Evolutionary conservation across 345 rosid species (phyloP), one percentile per base, ranked within the genome.

Genomic region (Eucalyptus pumila): DNA sequence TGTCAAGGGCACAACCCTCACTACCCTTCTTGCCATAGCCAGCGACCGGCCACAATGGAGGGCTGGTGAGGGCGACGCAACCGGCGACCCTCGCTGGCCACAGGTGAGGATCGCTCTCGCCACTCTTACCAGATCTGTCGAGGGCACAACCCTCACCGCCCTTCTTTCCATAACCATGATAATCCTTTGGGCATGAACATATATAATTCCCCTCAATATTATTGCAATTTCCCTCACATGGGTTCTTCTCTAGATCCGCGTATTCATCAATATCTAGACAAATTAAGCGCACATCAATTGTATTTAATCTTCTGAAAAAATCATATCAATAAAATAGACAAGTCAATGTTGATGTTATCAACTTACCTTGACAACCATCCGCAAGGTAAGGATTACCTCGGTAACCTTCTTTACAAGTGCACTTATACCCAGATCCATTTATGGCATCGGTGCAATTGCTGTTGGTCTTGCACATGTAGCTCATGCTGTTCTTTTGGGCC

Each of bases 21-120:
- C 1, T 0, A 2, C n/a, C 67, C 7, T 26, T 90, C 67, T 51
- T 76, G 5, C 91, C 92, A 27, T 92, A 88, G 1, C 93, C 93
- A 15, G n/a, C n/a, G n/a, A n/a, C n/a, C n/a, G n/a, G n/a, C n/a
- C n/a, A n/a, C n/a, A 40, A 5, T 40, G 40, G 5, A 40, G 40
- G 40, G 4, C 40, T 40, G 40, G 40, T 5, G 5, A 40, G 40
- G 40, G 40, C 40, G 40, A 4, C 40, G 40, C 40, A 40, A 5
- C 4, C 40, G 40, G 40, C 40, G 40, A 40, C 40, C 40, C 40
- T 40, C 40, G 5, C 40, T 6, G 5, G 5, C 42, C 42, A 40
- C 5, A 54, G 60, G 60, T 11, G 21, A 54, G 23, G 26, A 21
- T 54, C 91, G 88, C 48, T 89, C 88, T 30, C n/a, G n/a, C n/a